phyloP scores from a whole-genome alignment of 75 land plant genomes.

The Gnetum montanum region DNA sequence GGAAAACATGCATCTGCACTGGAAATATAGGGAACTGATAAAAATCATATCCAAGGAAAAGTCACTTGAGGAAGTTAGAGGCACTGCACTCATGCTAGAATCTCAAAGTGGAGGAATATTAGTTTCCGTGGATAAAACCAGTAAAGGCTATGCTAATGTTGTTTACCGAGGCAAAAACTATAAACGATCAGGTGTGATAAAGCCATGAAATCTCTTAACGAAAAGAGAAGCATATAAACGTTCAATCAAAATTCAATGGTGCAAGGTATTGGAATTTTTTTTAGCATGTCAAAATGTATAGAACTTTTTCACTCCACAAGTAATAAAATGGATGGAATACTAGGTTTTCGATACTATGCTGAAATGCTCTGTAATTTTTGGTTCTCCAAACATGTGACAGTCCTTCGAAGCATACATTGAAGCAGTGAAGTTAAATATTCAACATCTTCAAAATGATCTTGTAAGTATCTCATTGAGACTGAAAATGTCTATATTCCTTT shows the following conservation, averaged over 20 bases:
- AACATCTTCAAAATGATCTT: too few relatives aligned
- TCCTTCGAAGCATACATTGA: too few relatives aligned
- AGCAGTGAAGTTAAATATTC: too few relatives aligned
- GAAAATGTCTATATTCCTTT: too few relatives aligned
- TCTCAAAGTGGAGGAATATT: slow-evolving; percentile 91
- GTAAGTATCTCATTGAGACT: too few relatives aligned
- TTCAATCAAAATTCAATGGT: slow-evolving; percentile 83
- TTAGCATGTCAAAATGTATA: too few relatives aligned
- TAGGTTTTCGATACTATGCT: too few relatives aligned
- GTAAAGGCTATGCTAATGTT: slow-evolving; percentile 82
- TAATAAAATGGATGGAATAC: too few relatives aligned
- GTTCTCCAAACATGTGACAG: too few relatives aligned
- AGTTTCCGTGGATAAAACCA: slow-evolving; percentile 68
- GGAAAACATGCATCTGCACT: slow-evolving; percentile 98
- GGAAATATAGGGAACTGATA: slow-evolving; percentile 94
- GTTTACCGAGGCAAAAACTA: slow-evolving; percentile 88
- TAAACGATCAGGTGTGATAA: slow-evolving; percentile 56
- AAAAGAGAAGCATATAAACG: slow-evolving; percentile 90
- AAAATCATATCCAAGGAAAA: slow-evolving; percentile 69
- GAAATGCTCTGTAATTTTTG: too few relatives aligned
- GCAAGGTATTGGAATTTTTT: too few relatives aligned
- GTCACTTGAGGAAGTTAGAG: slow-evolving; percentile 39
- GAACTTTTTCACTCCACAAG: too few relatives aligned
- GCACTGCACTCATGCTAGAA: slow-evolving; percentile 72
- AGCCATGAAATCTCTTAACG: slow-evolving; percentile 84